Evolutionary conservation across 257 asterid species (phyloP), one percentile per base, ranked within the genome.

Genomic region (Solanum dulcamara): DNA sequence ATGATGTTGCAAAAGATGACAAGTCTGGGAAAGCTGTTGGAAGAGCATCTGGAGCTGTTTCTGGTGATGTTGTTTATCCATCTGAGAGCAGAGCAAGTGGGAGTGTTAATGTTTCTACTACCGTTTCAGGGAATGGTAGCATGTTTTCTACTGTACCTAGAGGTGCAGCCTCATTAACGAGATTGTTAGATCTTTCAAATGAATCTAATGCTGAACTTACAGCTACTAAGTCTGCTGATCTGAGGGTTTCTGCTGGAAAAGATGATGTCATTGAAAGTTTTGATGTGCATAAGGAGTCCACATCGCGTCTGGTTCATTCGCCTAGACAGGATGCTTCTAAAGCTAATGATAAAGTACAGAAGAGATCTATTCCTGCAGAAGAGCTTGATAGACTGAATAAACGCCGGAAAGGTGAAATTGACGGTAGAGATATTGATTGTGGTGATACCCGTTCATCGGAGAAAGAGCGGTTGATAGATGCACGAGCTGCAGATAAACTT

Each of bases 351-450:
- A 95, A 93, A 91, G 89, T 90, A 71, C 97, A 92, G 85, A 97
- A 94, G 91, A 91, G 99, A 88, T 88, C 91, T 70, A 95, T 97
- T 86, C 96, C 98, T 50, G 90, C 93, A 59, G 98, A 94, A 86
- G 98, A 95, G 51, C 92, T 89, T n/a, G 98, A 95, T 83, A 92
- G 97, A 86, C 87, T 91, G 82, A 93, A 91, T 87, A 97, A 97
- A 90, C 98, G 98, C 37, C 93, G 98, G 22, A 97, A 95, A 89
- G 95, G 95, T 28, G 99, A 97, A 72, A 88, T 28, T 85, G 98
- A 95, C 87, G 72, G 87, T 46, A 94, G 94, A 88, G 98, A 95
- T 42, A 50, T 87, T 8, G 99, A 97, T 81, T 89, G 88, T 48
- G 86, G 87, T 84, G 98, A 96, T 81, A 83, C 84, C 37, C 95